Evolutionary conservation across 495 filamentous ascomycete genomes (phyloP).

Genomic region (Xylaria telfairii): DNA sequence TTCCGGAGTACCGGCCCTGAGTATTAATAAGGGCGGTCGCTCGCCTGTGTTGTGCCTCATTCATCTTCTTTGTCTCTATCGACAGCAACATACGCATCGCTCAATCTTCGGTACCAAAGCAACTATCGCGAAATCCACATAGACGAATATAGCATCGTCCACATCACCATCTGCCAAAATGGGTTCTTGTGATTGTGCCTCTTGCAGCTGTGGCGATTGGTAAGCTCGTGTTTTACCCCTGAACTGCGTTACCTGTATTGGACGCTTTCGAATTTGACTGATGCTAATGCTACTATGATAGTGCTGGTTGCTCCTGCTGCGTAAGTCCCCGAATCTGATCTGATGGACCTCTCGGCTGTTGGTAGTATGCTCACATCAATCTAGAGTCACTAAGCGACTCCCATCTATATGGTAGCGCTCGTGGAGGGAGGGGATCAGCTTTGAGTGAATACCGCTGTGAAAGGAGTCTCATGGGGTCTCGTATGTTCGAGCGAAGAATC

Average conservation of each 20-base stretch:
- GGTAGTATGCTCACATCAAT: neutral
- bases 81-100: neutral
- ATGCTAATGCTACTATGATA: slow-evolving; percentile 9
- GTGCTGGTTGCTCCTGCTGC: slow-evolving; percentile 20
- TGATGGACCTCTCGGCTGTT: neutral
- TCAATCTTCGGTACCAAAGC: neutral
- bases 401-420: neutral
- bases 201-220: slow-evolving; percentile 23
- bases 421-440: neutral
- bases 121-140: neutral
- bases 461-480: neutral
- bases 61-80: neutral
- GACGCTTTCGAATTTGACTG: too few relatives aligned
- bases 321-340: neutral
- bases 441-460: neutral
- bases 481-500: neutral
- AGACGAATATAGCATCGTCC: neutral
- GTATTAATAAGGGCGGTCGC: neutral
- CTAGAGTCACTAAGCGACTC: slow-evolving; percentile 16
- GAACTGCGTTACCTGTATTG: neutral
- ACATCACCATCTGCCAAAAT: slow-evolving; percentile 17
- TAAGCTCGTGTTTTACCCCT: neutral
- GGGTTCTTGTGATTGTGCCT: slow-evolving; percentile 24
- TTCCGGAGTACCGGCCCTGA: neutral
- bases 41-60: neutral